A percentile compares a stretch with the other conserved stretches of the same genome.
Conservation (phyloP, 371 early-diverging fungal species). For the Apophysomyces sp. region DNA sequence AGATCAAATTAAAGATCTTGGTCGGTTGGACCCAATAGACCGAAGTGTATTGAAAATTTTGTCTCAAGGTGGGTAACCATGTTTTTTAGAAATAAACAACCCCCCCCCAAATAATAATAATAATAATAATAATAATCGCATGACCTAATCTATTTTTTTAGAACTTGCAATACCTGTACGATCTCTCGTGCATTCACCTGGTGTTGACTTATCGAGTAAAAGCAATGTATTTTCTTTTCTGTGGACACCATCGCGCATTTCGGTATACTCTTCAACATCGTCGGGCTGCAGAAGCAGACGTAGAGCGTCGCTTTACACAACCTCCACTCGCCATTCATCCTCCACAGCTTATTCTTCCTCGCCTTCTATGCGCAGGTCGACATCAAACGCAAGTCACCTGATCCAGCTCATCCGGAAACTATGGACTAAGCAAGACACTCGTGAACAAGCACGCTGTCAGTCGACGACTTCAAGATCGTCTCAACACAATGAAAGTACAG, state of each 20-base stretch:
- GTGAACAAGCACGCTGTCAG: not conserved
- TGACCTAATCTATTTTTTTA: not conserved
- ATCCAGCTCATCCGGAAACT: not conserved
- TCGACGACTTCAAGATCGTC: not conserved
- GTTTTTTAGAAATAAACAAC: no score
- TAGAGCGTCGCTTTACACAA: not conserved
- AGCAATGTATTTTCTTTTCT: not conserved
- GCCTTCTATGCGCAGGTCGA: not conserved
- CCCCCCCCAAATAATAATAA: no score
- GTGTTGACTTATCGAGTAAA: not conserved
- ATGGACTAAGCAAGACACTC: not conserved
- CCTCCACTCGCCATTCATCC: not conserved
- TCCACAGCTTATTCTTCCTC: not conserved
- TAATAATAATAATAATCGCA: not conserved
- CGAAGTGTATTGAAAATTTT: constrained; percentile 16
- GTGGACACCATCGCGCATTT: not conserved
- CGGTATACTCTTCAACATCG: not conserved
- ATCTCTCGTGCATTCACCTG: not conserved
- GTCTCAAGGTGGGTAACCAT: constrained; percentile 21
- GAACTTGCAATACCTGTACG: not conserved
- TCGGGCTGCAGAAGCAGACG: not conserved
- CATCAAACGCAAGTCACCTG: not conserved
- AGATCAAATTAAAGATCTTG: constrained; percentile 10
- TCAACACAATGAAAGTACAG: not conserved
- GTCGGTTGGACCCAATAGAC: constrained; percentile 19